Percentiles rank a stretch among this genome's conserved stretches.
These are phyloP conservation scores for Obba rivulosa DNA, from an alignment of 768 basidiomycete species.

Conservation along the genomic window DNA sequence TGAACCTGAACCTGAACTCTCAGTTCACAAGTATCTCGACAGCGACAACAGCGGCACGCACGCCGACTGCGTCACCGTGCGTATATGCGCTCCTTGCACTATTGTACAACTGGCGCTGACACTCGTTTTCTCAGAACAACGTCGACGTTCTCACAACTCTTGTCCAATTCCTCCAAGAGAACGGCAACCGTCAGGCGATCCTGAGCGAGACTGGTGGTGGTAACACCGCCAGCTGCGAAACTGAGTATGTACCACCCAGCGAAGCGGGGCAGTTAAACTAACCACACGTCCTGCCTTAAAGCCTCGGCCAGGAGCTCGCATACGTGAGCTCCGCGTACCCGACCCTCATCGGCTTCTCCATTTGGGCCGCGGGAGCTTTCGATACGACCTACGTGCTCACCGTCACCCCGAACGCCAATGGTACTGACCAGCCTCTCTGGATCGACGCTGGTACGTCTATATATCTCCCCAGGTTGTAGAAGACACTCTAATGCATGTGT, in stretches of 20 bases:
- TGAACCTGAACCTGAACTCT: background rate
- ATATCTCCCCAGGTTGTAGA: background rate
- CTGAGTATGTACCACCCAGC: constrained; percentile 19
- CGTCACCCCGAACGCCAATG: constrained; percentile 42
- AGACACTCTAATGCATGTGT: background rate
- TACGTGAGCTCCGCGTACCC: constrained; percentile 40
- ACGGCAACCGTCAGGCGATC: constrained; percentile 38
- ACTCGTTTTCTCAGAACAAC: constrained; percentile 32
- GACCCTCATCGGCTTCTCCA: constrained; percentile 44
- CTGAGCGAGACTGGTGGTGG: constrained; percentile 43
- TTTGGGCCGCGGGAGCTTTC: constrained; percentile 51
- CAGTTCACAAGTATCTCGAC: constrained; percentile 43
- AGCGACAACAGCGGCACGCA: constrained; percentile 39
- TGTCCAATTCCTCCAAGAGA: constrained; percentile 35
- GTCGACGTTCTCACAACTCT: constrained; percentile 38
- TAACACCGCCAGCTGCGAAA: constrained; percentile 32
- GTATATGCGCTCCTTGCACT: constrained; percentile 11
- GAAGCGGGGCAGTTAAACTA: no score
- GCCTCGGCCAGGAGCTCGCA: constrained; percentile 38
- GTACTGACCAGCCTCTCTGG: constrained; percentile 43
- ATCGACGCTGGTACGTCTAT: constrained; percentile 32
- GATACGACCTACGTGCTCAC: constrained; percentile 45
- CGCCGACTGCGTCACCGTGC: constrained; percentile 36
- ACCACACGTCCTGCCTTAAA: constrained; percentile 9
- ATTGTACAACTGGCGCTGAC: constrained; percentile 5